Evolutionary conservation across 257 asterid genomes (phyloP), one percentile per base, ranked within the genome.

Genomic region (Plantago major): DNA sequence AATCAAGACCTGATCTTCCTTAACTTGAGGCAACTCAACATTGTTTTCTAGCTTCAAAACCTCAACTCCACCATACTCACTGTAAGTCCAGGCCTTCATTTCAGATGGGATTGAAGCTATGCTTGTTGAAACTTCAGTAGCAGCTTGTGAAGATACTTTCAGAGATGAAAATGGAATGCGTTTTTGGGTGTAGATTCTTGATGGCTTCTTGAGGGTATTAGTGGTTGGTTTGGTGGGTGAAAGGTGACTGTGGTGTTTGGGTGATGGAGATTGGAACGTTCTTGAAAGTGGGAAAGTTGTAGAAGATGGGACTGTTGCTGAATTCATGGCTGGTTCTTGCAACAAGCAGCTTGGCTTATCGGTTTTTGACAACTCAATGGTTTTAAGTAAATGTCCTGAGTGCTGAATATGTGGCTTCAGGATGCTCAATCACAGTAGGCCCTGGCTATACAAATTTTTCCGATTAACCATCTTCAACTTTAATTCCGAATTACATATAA

Each of bases 1-100:
- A 68, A 90, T 62, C 80, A 90, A 63, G 66, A 90, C 98, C 67
- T 85, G 94, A 55, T 90, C 91, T 28, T 83, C 96, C 62, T n/a
- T 71, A 11, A 87, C 19, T 28, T 79, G 69, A 43, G 97, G 97
- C 14, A 90, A 93, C 0, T 79, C 62, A 58, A 88, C 80, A 66
- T 60, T 74, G 10, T n/a, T 46, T 14, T 81, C 89, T 38, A 85
- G 68, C 75, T 88, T 88, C 88, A 88, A 66, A 15, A 82, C 94
- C 45, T 88, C 94, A 64, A 79, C 78, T 1, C 90, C 81, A 0
- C 98, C 98, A 50, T 90, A 88, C 60, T 88, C 96, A 12, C 73
- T 64, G 59, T 90, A 90, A 46, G 73, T 70, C 98, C 96, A 90
- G 8, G 86, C 95, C 82, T 88, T 83, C 98, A 88, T 90, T 30